Conservation (phyloP, 176 grass and related monocot species). For the Carex littledalei region DNA sequence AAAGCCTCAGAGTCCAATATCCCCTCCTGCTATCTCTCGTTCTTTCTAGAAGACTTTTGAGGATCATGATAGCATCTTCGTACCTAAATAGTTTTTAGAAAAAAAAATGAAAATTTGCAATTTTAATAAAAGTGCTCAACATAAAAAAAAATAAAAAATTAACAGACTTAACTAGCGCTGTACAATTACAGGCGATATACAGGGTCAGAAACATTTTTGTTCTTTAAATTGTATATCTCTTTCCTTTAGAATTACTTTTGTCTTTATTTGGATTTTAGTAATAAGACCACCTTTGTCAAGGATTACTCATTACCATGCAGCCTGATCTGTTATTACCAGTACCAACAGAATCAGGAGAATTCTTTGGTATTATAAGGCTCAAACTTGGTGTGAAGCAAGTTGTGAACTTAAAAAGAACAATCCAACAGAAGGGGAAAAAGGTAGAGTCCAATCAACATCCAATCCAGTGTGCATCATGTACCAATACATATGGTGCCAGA, state of each 20-base stretch:
- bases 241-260: background rate
- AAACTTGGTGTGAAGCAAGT: background rate
- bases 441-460: background rate
- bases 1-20: constrained; percentile 80
- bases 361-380: background rate
- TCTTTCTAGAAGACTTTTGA: constrained; percentile 55
- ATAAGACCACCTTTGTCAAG: background rate
- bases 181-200: background rate
- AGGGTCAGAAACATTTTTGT: background rate
- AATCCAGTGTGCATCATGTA: background rate
- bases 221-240: background rate
- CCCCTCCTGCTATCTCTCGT: constrained; percentile 51
- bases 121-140: background rate
- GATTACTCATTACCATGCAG: background rate
- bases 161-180: background rate
- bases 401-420: background rate
- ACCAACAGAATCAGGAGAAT: background rate
- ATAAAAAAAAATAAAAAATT: no score
- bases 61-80: constrained; percentile 69
- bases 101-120: background rate
- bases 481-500: background rate
- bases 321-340: background rate
- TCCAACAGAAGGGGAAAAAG: background rate
- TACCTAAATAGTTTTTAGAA: constrained; percentile 41
- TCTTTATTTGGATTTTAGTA: background rate